Evolutionary conservation across 2,329 filamentous ascomycete species (phyloP).

Genomic region (Epichloe hybrida): DNA sequence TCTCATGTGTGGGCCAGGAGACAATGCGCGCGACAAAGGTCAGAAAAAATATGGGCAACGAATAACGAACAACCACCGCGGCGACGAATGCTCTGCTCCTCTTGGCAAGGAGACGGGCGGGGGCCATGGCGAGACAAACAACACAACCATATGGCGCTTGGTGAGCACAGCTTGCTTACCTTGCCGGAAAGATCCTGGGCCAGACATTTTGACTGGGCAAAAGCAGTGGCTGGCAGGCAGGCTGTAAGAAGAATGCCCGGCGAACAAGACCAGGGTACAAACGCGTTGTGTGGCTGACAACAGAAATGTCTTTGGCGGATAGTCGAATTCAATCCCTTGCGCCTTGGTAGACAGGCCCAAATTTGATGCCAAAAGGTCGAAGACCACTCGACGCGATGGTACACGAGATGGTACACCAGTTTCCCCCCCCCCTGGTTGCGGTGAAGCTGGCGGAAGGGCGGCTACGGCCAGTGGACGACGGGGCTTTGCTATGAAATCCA

Average conservation of each 20-base stretch:
- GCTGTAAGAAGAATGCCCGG: background rate
- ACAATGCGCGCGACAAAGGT: slow-evolving; percentile 2
- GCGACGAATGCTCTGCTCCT: background rate
- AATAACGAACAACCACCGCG: background rate
- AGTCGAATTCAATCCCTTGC: slow-evolving; percentile 1
- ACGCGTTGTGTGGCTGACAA: background rate
- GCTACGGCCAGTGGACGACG: slow-evolving; percentile 1
- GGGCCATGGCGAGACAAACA: background rate
- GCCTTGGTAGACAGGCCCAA: background rate
- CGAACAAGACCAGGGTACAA: background rate
- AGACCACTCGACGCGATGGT: background rate
- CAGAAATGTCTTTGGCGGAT: background rate
- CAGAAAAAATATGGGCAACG: background rate
- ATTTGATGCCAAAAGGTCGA: slow-evolving; percentile 1
- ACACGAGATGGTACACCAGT: background rate
- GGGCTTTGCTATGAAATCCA: slow-evolving; percentile 1
- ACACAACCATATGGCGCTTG: background rate
- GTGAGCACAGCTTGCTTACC: slow-evolving; percentile 5
- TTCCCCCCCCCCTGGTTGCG: background rate
- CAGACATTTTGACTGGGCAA: slow-evolving; percentile 8
- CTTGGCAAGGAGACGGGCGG: background rate
- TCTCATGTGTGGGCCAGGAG: slow-evolving; percentile 1
- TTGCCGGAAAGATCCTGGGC: slow-evolving; percentile 6
- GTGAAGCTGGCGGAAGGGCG: slow-evolving; percentile 2
- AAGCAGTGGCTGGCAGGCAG: background rate